These are phyloP conservation scores for Cadophora malorum DNA, from an alignment of 2,329 filamentous ascomycete genomes.

Conservation along the genomic window DNA sequence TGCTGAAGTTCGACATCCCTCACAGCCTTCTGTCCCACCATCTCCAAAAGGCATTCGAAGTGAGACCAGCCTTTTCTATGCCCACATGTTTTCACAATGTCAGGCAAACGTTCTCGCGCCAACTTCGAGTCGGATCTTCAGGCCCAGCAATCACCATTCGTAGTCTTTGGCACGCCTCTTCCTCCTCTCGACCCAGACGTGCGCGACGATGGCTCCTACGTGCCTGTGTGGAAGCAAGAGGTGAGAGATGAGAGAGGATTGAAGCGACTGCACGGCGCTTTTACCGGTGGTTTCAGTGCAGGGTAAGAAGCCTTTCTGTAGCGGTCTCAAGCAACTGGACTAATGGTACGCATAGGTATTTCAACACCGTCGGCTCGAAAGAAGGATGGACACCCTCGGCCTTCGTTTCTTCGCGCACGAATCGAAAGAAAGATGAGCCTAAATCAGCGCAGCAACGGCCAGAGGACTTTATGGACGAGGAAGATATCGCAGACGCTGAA, in stretches of 20 bases:
- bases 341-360: conserved; percentile 69
- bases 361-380: conserved; percentile 97
- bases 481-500: conserved; percentile 86
- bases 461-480: conserved; percentile 98
- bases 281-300: conserved; percentile 95
- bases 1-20: not conserved
- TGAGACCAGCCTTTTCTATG: not conserved
- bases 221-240: conserved; percentile 98
- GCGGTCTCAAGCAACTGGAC: conserved; percentile 8
- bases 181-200: conserved; percentile 76
- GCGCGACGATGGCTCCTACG: conserved; percentile 89
- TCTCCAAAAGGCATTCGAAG: not conserved
- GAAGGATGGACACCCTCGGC: conserved; percentile 95
- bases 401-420: conserved; percentile 87
- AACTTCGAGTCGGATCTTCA: conserved; percentile 78
- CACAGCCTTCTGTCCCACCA: conserved; percentile 23
- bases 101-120: conserved; percentile 78
- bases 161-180: conserved; percentile 83
- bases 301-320: conserved; percentile 64
- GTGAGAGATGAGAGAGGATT: conserved; percentile 91
- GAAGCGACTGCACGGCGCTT: conserved; percentile 92
- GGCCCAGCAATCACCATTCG: conserved; percentile 73
- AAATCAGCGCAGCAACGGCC: conserved; percentile 64
- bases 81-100: conserved; percentile 58
- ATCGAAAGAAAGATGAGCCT: conserved; percentile 72